These are phyloP conservation scores for Barbatosphaeria neglecta DNA, from an alignment of 495 filamentous ascomycete genomes.

Conservation along the genomic window DNA sequence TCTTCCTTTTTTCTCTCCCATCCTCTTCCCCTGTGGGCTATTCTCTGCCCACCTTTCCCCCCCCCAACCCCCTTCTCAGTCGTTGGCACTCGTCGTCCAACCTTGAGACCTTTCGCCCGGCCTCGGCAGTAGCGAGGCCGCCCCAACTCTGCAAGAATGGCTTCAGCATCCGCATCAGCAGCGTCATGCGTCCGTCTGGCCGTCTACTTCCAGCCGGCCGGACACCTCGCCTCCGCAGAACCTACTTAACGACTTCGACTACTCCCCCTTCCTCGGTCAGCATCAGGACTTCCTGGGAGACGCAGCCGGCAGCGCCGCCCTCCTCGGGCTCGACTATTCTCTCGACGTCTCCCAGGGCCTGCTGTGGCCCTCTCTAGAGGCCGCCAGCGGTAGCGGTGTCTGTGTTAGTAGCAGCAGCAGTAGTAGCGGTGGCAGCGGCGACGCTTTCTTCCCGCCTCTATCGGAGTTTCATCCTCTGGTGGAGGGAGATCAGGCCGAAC, in stretches of 20 bases:
- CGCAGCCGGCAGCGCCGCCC: not conserved
- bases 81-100: not conserved
- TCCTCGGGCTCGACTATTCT: not conserved
- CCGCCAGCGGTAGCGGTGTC: too few relatives aligned
- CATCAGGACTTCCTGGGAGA: not conserved
- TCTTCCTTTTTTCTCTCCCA: too few relatives aligned
- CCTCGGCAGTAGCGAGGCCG: constrained; percentile 14
- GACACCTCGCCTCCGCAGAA: not conserved
- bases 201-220: constrained; percentile 4
- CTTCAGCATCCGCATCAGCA: constrained; percentile 9
- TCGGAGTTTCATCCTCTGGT: too few relatives aligned
- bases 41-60: not conserved
- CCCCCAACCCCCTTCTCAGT: not conserved
- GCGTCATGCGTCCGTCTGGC: constrained; percentile 2
- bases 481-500: too few relatives aligned
- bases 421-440: not conserved
- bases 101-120: not conserved
- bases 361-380: constrained; percentile 1
- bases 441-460: too few relatives aligned
- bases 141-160: constrained; percentile 15
- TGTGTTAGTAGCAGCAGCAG: too few relatives aligned
- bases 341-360: not conserved
- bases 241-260: not conserved
- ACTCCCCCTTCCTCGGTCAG: not conserved
- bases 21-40: too few relatives aligned